Evolutionary conservation across 768 basidiomycete genomes (phyloP), one percentile per base, ranked within the genome.

Genomic region (Tricholoma furcatifolium): DNA sequence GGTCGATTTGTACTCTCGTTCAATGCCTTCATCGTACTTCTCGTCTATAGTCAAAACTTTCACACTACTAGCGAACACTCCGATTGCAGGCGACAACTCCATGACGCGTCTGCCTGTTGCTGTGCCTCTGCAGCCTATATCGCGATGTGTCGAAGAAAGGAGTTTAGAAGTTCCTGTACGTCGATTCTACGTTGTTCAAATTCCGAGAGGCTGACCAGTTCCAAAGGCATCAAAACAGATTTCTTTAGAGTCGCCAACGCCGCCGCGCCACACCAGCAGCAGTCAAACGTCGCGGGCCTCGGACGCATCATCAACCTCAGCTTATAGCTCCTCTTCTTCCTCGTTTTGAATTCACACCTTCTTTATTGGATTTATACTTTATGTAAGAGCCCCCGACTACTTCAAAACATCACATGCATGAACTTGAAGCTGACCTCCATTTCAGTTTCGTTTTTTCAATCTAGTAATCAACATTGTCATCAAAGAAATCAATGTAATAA

Each of bases 21-120:
- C 27, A 27, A 59, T 61, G 47, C 56, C 54, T 42, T 60, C 64
- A 7, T 54, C 56, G 12, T 60, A 54, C 50, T 31, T 69, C 21
- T 52, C 63, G 3, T 62, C 60, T 11, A 32, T 69, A 34, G 47
- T 61, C 4, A 58, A 64, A 40, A 60, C 66, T n/a, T 67, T 70
- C 55, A 67, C 64, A 6, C 54, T 68, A 20, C 64, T 74, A 56
- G 43, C 68, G 23, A 71, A 73, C 45, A 72, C 73, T 14, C 71
- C 72, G 0, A 58, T 75, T 4, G 65, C 68, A 10, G 27, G 27
- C 7, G 70, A 71, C 35, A 58, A 61, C 30, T 52, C 60, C 8
- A 42, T 48, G 4, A 58, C 43, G 1, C 23, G 42, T n/a, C 15
- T 41, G 6, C 60, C 65, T 6, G 53, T 49, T 15, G 50, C 51